phyloP scores from a whole-genome alignment of 345 rosid genomes.

The Lepidium africanum region DNA sequence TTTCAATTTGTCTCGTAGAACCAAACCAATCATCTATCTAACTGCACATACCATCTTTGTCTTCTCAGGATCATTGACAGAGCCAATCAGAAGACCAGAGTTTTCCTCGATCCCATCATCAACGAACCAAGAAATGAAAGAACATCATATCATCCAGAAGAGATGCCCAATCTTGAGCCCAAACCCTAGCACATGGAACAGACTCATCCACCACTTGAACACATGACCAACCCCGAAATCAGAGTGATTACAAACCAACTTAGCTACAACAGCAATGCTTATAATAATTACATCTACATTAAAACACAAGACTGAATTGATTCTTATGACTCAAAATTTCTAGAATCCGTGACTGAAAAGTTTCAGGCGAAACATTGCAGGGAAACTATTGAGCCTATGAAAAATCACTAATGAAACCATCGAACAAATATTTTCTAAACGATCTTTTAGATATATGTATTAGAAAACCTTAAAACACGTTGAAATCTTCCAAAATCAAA shows the following conservation, averaged over 20 bases:
- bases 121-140: slow-evolving; percentile 58
- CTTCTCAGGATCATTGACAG: slow-evolving; percentile 37
- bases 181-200: slow-evolving; percentile 67
- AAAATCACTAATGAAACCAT: no score
- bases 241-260: not conserved
- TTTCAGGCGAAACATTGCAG: no score
- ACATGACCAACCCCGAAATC: slow-evolving; percentile 21
- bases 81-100: slow-evolving; percentile 40
- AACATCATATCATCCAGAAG: slow-evolving; percentile 77
- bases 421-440: no score
- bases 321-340: no score
- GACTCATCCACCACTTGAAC: slow-evolving; percentile 54
- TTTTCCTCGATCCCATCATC: slow-evolving; percentile 50
- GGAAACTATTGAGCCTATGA: no score
- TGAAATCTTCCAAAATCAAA: no score
- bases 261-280: not conserved
- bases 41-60: slow-evolving; percentile 16
- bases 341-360: no score
- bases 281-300: not conserved
- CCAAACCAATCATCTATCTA: no score
- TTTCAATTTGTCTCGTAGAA: not conserved
- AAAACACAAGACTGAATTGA: no score
- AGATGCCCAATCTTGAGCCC: slow-evolving; percentile 76
- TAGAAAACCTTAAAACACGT: no score
- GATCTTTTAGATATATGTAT: no score